These are phyloP conservation scores for Berkeleyomyces rouxiae DNA, from an alignment of 2,329 filamentous ascomycete species.

Conservation along the genomic window DNA sequence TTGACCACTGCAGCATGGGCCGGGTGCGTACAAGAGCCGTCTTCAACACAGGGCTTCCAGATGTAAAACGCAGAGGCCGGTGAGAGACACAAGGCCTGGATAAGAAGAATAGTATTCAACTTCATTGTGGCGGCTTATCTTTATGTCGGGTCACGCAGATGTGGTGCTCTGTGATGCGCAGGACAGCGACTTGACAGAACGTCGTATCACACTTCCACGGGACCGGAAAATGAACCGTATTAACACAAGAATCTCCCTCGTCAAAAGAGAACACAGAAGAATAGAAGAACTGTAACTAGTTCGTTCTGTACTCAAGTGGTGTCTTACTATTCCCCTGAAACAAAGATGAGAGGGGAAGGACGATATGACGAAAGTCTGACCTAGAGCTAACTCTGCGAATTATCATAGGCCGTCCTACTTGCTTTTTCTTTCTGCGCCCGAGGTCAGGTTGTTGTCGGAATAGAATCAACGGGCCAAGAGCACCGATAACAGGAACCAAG, in stretches of 20 bases:
- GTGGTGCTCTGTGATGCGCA: not conserved
- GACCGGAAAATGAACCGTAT: too few relatives aligned
- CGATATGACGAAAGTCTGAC: not conserved
- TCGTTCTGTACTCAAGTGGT: not conserved
- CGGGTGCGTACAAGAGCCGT: conserved; percentile 13
- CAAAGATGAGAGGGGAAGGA: not conserved
- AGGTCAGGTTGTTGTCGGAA: not conserved
- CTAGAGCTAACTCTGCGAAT: not conserved
- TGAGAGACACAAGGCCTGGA: conserved; percentile 5
- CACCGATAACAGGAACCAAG: not conserved
- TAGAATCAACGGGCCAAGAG: not conserved
- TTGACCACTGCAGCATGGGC: not conserved
- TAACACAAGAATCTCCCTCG: not conserved
- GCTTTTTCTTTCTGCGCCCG: not conserved
- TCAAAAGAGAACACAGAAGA: not conserved
- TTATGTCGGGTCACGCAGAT: not conserved
- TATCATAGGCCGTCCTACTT: not conserved
- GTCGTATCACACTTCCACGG: not conserved
- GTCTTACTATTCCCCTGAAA: not conserved
- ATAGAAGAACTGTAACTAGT: not conserved
- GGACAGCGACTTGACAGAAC: not conserved
- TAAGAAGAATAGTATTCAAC: not conserved
- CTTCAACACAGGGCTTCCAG: conserved; percentile 13
- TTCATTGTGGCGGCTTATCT: conserved; percentile 2
- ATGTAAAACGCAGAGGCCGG: conserved; percentile 13